phyloP scores from a whole-genome alignment of 257 asterid species.

The Ajuga chamaepitys region DNA sequence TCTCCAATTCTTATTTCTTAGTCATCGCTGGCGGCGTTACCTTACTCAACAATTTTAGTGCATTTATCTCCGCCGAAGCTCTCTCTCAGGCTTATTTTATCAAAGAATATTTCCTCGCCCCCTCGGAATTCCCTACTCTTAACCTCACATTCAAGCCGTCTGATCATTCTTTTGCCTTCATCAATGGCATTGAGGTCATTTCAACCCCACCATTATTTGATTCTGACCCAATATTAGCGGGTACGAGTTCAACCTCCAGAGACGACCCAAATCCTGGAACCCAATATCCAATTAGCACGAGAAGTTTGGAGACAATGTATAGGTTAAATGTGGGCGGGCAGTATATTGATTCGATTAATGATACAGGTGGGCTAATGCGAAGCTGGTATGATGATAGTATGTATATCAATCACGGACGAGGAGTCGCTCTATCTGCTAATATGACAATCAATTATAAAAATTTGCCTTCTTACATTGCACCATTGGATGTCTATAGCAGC shows the following conservation, averaged over 20 bases:
- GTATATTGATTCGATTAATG: constrained; percentile 48
- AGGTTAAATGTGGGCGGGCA: constrained; percentile 82
- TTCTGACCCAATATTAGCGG: constrained; percentile 36
- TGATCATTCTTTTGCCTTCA: constrained; percentile 51
- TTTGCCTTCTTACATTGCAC: constrained; percentile 48
- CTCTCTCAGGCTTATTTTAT: constrained; percentile 73
- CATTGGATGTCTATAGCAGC: constrained; percentile 46
- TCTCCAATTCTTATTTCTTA: constrained; percentile 54
- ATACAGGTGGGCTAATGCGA: constrained; percentile 64
- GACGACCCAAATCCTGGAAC: constrained; percentile 12
- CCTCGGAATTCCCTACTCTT: constrained; percentile 27
- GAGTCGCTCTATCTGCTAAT: constrained; percentile 33
- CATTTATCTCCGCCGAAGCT: constrained; percentile 61
- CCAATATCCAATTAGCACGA: constrained; percentile 27
- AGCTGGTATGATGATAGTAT: constrained; percentile 88
- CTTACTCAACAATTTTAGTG: constrained; percentile 65
- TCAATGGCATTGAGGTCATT: constrained; percentile 76
- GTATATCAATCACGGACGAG: constrained; percentile 38
- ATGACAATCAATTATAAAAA: constrained; percentile 25
- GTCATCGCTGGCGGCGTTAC: constrained; percentile 47
- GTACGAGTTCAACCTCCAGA: constrained; percentile 20
- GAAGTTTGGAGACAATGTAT: constrained; percentile 52
- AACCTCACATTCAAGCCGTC: constrained; percentile 54
- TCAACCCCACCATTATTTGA: constrained; percentile 42
- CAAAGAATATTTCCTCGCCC: constrained; percentile 62